phyloP scores from a whole-genome alignment of 805 yeast species.

The Schwanniomyces sp. region DNA sequence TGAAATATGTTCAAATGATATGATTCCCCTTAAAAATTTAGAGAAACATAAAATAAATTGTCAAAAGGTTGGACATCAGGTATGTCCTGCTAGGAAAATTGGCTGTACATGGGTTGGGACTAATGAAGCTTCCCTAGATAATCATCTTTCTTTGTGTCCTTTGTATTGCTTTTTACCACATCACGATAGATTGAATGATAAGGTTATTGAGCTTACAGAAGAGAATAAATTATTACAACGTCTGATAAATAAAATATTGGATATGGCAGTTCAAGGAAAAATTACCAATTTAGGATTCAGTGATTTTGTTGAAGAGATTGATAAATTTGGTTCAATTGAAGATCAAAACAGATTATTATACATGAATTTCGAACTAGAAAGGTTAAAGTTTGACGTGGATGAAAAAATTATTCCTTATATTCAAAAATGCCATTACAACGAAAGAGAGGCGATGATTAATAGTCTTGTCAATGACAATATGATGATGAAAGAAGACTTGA shows the following conservation, averaged over 20 bases:
- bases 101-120: constrained; percentile 53
- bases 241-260: constrained; percentile 46
- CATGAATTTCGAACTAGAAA: constrained; percentile 43
- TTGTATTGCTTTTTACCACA: constrained; percentile 29
- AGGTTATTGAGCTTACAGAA: constrained; percentile 22
- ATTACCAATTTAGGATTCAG: constrained; percentile 50
- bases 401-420: constrained; percentile 37
- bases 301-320: constrained; percentile 48
- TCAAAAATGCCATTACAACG: constrained; percentile 20
- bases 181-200: constrained; percentile 18
- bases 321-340: constrained; percentile 15
- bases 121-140: constrained; percentile 34
- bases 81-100: constrained; percentile 47
- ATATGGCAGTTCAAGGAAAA: constrained; percentile 49
- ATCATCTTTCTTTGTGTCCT: constrained; percentile 33
- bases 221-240: constrained; percentile 43
- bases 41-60: constrained; percentile 45
- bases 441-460: constrained; percentile 28
- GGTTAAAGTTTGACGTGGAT: constrained; percentile 42
- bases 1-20: constrained; percentile 40
- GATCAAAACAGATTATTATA: constrained; percentile 29
- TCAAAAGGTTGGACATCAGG: constrained; percentile 33
- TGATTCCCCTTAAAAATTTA: constrained; percentile 37
- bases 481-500: constrained; percentile 47
- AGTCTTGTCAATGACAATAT: constrained; percentile 36